A percentile compares a stretch with the other conserved stretches of the same genome.
Evolutionary conservation across 805 yeast species (phyloP).

Genomic region (Suhomyces prunicola): DNA sequence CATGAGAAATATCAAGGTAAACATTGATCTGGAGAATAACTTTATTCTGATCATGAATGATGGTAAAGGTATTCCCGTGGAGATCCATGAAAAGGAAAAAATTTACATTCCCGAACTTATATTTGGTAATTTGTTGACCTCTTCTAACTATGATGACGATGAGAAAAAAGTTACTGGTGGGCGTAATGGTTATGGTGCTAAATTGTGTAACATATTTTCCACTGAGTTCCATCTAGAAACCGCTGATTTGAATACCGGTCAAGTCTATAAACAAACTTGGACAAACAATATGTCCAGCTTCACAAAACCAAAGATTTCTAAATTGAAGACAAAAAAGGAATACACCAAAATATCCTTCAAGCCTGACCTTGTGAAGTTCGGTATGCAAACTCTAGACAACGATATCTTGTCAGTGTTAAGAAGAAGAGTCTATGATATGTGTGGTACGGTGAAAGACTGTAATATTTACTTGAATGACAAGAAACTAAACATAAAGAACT

Average conservation of each 20-base stretch:
- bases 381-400: constrained; percentile 79
- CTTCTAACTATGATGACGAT: constrained; percentile 93
- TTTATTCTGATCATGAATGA: constrained; percentile 81
- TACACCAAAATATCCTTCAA: constrained; percentile 83
- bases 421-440: constrained; percentile 92
- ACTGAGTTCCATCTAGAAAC: constrained; percentile 85
- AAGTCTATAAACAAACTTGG: constrained; percentile 81
- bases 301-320: constrained; percentile 69
- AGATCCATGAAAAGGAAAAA: constrained; percentile 85
- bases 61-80: constrained; percentile 94
- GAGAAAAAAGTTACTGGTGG: constrained; percentile 98
- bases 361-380: constrained; percentile 83
- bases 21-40: constrained; percentile 71
- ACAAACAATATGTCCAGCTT: constrained; percentile 77
- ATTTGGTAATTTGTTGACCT: constrained; percentile 90
- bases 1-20: constrained; percentile 86
- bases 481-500: constrained; percentile 63
- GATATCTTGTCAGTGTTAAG: constrained; percentile 81
- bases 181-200: constrained; percentile 97
- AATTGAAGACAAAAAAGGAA: constrained; percentile 59
- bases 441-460: constrained; percentile 87
- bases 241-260: constrained; percentile 65
- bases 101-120: constrained; percentile 95
- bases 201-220: constrained; percentile 92
- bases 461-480: constrained; percentile 75